Percentiles rank a stretch among this genome's conserved stretches.
phyloP scores from a whole-genome alignment of 768 basidiomycete species.

The Austroboletus eburneus region DNA sequence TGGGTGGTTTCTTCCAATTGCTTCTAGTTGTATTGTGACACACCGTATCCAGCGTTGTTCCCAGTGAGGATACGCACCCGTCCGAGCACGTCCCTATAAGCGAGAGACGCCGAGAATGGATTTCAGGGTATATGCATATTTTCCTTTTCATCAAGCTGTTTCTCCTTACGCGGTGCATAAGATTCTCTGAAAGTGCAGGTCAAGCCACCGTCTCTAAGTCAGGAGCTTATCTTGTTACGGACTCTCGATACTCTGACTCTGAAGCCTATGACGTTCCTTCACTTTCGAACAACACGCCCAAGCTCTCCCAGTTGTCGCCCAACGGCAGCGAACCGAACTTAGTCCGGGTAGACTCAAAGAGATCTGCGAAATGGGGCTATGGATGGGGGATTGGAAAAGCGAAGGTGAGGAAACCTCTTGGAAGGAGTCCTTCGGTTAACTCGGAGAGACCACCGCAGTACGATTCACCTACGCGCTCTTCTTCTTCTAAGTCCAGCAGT shows the following conservation, averaged over 20 bases:
- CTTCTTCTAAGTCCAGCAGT: constrained; percentile 37
- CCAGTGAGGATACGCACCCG: no score
- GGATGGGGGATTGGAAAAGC: constrained; percentile 65
- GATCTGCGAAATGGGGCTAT: constrained; percentile 61
- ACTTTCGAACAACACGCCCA: constrained; percentile 32
- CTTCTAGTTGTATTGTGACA: no score
- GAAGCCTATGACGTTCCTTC: constrained; percentile 48
- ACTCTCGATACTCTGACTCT: constrained; percentile 47
- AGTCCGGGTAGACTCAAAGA: constrained; percentile 53
- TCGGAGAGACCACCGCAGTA: constrained; percentile 37
- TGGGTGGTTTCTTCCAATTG: no score
- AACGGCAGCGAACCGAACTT: constrained; percentile 39
- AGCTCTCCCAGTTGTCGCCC: constrained; percentile 40
- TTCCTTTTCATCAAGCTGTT: no score
- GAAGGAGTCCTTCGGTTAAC: constrained; percentile 30
- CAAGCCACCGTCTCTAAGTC: no score
- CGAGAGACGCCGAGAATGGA: no score
- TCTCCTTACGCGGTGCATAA: no score
- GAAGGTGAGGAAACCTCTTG: constrained; percentile 40
- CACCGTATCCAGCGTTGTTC: no score
- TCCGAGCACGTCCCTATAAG: no score
- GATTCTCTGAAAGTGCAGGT: no score
- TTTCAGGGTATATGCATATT: no score
- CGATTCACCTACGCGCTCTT: constrained; percentile 31
- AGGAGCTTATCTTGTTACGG: no score